Conservation (phyloP, 495 filamentous ascomycete genomes). For the Chlorociboria aeruginascens region DNA sequence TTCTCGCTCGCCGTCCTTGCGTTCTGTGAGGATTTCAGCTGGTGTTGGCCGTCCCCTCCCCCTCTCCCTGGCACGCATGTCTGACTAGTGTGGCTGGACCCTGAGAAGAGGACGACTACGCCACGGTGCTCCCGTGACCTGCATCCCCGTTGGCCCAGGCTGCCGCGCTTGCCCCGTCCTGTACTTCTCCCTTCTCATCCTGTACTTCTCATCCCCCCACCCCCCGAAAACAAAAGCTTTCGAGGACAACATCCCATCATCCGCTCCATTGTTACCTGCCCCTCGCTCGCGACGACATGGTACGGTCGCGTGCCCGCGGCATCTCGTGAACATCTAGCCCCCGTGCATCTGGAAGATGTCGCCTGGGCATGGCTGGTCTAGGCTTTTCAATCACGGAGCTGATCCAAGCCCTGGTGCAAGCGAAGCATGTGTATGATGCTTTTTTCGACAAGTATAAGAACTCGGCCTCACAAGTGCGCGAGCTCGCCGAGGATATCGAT, state of each 20-base stretch:
- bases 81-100: no score
- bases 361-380: constrained; percentile 7
- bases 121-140: no score
- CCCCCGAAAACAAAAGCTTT: no score
- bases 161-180: background rate
- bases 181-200: background rate
- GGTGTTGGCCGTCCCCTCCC: no score
- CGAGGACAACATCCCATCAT: no score
- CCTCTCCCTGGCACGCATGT: no score
- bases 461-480: background rate
- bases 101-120: no score
- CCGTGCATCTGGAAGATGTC: background rate
- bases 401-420: background rate
- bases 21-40: background rate
- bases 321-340: no score
- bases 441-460: constrained; percentile 3
- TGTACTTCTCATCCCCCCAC: background rate
- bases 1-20: background rate
- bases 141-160: no score
- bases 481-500: constrained; percentile 1
- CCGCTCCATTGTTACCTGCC: background rate
- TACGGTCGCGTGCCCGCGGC: background rate
- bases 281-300: background rate
- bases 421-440: constrained; percentile 1
- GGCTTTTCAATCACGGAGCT: constrained; percentile 1